Evolutionary conservation across 768 basidiomycete genomes (phyloP), one percentile per base, ranked within the genome.

Genomic region (Tricholoma matsutake): DNA sequence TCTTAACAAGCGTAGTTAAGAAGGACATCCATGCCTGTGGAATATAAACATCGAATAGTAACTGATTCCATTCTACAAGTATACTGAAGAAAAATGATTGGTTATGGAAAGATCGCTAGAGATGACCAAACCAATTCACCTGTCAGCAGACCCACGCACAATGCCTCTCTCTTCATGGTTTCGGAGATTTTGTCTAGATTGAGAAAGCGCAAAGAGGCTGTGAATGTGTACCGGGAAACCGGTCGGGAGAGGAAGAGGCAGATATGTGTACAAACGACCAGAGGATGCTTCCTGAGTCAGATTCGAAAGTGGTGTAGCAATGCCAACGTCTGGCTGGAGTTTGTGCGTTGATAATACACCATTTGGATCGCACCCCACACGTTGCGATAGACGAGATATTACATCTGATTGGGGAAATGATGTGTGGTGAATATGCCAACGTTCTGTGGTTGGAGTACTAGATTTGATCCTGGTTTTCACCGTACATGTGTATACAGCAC

Each of bases 191-290:
- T 83, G 80, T 13, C 83, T 67, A 0, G 76, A 78, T 7, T 73
- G 71, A 0, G 80, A 79, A 13, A 85, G 66, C 0, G 82, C 79
- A 60, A 85, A 82, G 2, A 79, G 60, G 0, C 72, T 79, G 61
- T 85, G 81, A 2, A 83, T 61, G 60, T 83, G 82, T 5, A 73
- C 70, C 0, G 78, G 76, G 56, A 82, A 82, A 5, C 73, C 72
- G 0, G 83, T 83, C 1, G 63, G 61, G 22, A 83, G 67, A 0
- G 83, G 83, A 0, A 85, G 68, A 0, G 82, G 82, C 6, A 83
- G 75, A 47, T 73, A 80, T 0, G 82, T 82, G 65, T 82, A 85
- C 11, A 85, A 69, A 3, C 79, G 72, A 1, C 83, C 83, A n/a
- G 61, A 56, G 1, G 45, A 61, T 2, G 56, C 47, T 9, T 60